A percentile compares a stretch with the other conserved stretches of the same genome.
Evolutionary conservation across 2,329 filamentous ascomycete species (phyloP).

Genomic region (Botrytis byssoidea): DNA sequence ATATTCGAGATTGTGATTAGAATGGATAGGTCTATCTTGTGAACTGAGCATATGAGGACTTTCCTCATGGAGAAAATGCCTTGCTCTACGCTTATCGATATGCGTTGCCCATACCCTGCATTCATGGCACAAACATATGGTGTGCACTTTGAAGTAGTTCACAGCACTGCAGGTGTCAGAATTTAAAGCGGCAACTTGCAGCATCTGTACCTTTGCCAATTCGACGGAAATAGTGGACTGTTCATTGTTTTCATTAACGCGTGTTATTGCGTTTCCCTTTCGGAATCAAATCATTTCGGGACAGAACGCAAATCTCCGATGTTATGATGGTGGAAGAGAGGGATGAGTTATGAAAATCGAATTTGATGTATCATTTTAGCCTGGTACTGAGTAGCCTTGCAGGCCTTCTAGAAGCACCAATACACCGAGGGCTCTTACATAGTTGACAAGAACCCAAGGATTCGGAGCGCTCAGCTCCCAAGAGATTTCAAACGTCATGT

Average conservation of each 20-base stretch:
- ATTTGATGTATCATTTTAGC: neutral
- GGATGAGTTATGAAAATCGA: neutral
- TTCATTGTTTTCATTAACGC: neutral
- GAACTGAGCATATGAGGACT: neutral
- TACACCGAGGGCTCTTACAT: neutral
- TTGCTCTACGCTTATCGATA: neutral
- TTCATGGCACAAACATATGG: neutral
- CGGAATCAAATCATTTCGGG: neutral
- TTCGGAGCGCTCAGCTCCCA: neutral
- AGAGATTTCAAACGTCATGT: neutral
- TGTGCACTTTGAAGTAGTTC: neutral
- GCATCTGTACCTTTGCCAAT: neutral
- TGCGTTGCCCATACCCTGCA: neutral
- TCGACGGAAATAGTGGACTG: neutral
- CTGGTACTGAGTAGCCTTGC: neutral
- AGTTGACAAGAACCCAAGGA: neutral
- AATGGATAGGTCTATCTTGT: neutral
- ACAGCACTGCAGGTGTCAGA: neutral
- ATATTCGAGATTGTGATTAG: too few relatives aligned
- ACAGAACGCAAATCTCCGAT: neutral
- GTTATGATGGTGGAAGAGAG: neutral
- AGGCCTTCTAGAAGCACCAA: constrained; percentile 1
- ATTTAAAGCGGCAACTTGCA: constrained; percentile 1
- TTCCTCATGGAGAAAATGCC: neutral
- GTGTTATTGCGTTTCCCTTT: neutral